Base-by-base conservation (phyloP, 257 asterid genomes). In the Solanum medicagineum region DNA sequence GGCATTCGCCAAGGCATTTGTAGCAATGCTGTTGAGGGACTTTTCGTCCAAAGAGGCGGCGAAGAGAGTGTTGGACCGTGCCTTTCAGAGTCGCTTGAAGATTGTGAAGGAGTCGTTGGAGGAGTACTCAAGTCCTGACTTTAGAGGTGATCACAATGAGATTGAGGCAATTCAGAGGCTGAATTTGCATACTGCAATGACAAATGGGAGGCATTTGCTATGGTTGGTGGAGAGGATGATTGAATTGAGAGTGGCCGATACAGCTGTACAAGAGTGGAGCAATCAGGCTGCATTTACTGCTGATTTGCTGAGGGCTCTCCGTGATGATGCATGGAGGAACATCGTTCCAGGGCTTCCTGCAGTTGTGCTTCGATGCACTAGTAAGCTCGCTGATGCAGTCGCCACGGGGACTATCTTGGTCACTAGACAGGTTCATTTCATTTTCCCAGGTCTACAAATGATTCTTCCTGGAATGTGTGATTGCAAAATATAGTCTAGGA, bases 171-270 rank as follows among this genome's bases (percentile, higher is more conserved):
- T 94, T 65, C 99, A 96, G 93, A 93, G 97, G 92, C 57, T 96
- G 93, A 90, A 93, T 89, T 84, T 96, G 95, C 98, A 95, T 85
- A 91, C 94, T 15, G 98, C 97, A 0, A 89, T 95, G 98, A 89
- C 95, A 24, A 92, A 89, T 71, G 92, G 92, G 90, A 94, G 93
- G 90, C 99, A 96, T 88, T 83, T 96, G 90, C 36, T 92, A 85
- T 95, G 99, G 99, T 83, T 96, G 91, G 90, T 95, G 51, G 99
- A 96, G 93, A 95, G 99, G 93, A 96, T 96, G 99, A 90, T 95
- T 81, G 99, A 96, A 91, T 89, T 95, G 87, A 92, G 88, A 79
- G 98, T 96, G 24, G 99, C 98, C 4, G 98, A 95, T 86, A 84
- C 93, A 40, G 99, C 99, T 22, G 98, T 91, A 81, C 92, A 73